phyloP scores from a whole-genome alignment of 2,329 filamentous ascomycete genomes.

The Pestalotiopsis sp. region DNA sequence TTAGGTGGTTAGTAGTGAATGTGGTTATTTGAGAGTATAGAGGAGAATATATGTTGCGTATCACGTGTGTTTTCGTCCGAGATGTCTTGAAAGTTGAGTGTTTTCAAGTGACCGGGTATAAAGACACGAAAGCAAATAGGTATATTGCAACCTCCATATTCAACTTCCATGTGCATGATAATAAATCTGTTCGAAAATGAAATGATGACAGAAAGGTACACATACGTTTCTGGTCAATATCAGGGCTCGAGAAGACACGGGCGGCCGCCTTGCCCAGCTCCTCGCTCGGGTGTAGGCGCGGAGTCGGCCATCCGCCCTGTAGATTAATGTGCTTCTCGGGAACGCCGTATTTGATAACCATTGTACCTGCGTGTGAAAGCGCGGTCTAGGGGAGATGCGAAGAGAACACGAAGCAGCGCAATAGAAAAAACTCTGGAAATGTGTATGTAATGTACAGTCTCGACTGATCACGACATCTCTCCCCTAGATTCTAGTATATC shows the following conservation, averaged over 20 bases:
- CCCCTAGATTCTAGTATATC: background rate
- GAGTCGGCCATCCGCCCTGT: conserved; percentile 8
- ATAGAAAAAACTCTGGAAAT: background rate
- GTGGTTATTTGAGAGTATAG: background rate
- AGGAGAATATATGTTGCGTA: background rate
- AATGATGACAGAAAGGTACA: background rate
- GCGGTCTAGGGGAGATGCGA: no score
- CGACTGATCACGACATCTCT: background rate
- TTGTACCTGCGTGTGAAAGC: no score
- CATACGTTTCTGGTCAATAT: background rate
- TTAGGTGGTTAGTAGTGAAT: background rate
- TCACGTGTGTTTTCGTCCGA: background rate
- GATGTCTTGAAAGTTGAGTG: background rate
- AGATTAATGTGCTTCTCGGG: conserved; percentile 4
- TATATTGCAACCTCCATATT: no score
- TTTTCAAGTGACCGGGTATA: background rate
- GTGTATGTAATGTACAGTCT: background rate
- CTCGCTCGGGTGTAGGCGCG: background rate
- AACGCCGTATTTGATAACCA: conserved; percentile 4
- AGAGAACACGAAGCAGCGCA: no score
- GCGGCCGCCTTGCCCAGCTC: background rate
- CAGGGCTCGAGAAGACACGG: background rate
- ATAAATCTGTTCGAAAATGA: background rate
- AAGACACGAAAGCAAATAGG: no score
- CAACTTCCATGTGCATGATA: no score